Base-by-base conservation (phyloP, 148 eudicot genomes). In the Mesembryanthemum crystallinum region DNA sequence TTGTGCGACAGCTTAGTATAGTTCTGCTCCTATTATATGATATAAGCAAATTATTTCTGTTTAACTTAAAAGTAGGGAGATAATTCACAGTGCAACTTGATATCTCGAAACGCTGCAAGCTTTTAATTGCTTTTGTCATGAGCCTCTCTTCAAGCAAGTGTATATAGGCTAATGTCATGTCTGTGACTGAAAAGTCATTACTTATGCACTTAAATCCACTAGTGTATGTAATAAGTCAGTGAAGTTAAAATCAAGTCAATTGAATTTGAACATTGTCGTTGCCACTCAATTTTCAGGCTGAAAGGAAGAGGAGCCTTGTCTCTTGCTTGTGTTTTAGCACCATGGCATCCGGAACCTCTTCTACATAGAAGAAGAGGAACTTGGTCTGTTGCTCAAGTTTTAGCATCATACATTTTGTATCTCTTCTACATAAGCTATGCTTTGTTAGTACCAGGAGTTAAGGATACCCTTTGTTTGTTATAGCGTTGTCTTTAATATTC, bases 291-390 rank as follows among this genome's bases (percentile, higher is more conserved):
- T 21, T 39, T 60, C n/a, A 43, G 15, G 35, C 15, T 33, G 57
- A 37, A 52, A 52, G 25, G 77, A 79, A 81, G 88, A 71, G 78
- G 71, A 79, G 80, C 85, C 73, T 78, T 83, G 79, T 77, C 73
- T 83, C 77, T 77, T 79, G 79, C 76, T 77, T 24, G 24, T 80
- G 78, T 75, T 67, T 73, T 65, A 52, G 78, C 84, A 78, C 66
- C 11, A 54, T 71, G 82, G 71, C 80, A 79, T 78, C 71, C 57
- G 70, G 71, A 64, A 67, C 39, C 73, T 87, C 81, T 83, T 81
- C 84, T 45, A 10, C 28, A 23, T 64, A 7, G 17, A 54, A 57
- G 39, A 39, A 65, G 37, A 35, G 23, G 23, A 37, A 17, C 23
- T 7, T 55, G 57, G 29, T 29, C 73, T 24, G 58, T 25, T 57